Evolutionary conservation across 1,139 yeast genomes (phyloP).

Genomic region (Protomyces pachydermus): DNA sequence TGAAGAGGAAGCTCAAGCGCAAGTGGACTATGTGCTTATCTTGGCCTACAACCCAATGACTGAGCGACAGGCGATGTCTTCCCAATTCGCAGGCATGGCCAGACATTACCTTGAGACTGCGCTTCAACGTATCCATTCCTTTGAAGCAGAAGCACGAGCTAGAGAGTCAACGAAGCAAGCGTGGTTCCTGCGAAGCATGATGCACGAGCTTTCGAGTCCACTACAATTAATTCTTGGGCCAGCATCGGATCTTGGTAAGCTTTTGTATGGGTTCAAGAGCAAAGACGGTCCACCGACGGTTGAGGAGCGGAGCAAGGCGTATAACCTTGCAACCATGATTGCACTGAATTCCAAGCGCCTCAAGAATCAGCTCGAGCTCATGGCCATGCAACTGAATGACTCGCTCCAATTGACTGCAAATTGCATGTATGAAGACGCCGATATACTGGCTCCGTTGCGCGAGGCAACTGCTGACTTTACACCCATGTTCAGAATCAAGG

Average conservation of each 20-base stretch:
- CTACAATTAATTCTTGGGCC: background rate
- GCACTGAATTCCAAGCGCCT: background rate
- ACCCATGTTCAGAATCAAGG: background rate
- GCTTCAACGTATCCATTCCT: background rate
- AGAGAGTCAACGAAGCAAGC: background rate
- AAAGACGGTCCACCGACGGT: background rate
- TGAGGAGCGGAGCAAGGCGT: background rate
- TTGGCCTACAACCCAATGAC: background rate
- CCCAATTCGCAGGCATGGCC: background rate
- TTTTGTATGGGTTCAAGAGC: background rate
- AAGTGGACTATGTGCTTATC: background rate
- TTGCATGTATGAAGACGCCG: background rate
- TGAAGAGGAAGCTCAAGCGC: background rate
- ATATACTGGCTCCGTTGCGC: background rate
- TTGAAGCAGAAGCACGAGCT: background rate
- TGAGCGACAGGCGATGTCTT: background rate
- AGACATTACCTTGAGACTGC: background rate
- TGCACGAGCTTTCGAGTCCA: background rate
- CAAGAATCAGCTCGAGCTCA: background rate
- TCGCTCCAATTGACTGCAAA: background rate
- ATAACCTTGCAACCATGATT: background rate
- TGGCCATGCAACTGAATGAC: background rate
- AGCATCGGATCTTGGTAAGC: background rate
- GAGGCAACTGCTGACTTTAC: background rate
- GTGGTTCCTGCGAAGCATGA: background rate